phyloP scores from a whole-genome alignment of 2,329 filamentous ascomycete genomes.

The Xylaria sp. region DNA sequence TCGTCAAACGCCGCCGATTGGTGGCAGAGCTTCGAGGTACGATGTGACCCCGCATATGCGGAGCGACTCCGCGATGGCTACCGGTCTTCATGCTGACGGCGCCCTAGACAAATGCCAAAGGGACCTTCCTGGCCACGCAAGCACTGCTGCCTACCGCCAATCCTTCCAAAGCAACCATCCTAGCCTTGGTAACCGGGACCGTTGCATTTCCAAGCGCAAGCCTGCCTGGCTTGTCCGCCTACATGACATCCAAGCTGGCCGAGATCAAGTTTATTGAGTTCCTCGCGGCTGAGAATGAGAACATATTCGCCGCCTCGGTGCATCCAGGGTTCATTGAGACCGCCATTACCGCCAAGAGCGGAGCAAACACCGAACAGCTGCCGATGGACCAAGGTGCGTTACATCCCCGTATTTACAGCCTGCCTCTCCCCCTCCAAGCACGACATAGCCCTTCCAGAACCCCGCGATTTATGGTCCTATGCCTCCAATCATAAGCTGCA shows the following conservation, averaged over 20 bases:
- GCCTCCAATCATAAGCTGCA: too few relatives aligned
- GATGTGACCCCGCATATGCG: too few relatives aligned
- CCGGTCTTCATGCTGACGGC: too few relatives aligned
- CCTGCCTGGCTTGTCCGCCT: conserved; percentile 26
- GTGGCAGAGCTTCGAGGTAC: conserved; percentile 35
- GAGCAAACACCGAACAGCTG: conserved; percentile 30
- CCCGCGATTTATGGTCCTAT: too few relatives aligned
- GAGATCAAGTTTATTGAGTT: conserved; percentile 35
- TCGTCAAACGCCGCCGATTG: conserved; percentile 28
- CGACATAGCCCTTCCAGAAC: too few relatives aligned
- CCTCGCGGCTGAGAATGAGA: conserved; percentile 34
- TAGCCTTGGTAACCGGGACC: conserved; percentile 13
- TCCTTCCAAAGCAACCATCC: conserved; percentile 22
- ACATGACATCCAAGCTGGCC: conserved; percentile 26
- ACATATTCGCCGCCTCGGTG: conserved; percentile 32
- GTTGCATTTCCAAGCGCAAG: neutral
- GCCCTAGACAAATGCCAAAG: conserved; percentile 28
- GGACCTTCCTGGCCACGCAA: conserved; percentile 13
- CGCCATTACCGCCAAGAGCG: conserved; percentile 29
- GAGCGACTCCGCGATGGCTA: too few relatives aligned
- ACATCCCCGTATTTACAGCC: too few relatives aligned
- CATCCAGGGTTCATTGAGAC: conserved; percentile 37
- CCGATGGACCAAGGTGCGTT: conserved; percentile 23
- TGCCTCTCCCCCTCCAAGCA: too few relatives aligned
- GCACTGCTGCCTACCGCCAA: conserved; percentile 15